Percentiles rank a stretch among this genome's conserved stretches.
phyloP scores from a whole-genome alignment of 2,329 filamentous ascomycete species.

The Didymella pomorum region DNA sequence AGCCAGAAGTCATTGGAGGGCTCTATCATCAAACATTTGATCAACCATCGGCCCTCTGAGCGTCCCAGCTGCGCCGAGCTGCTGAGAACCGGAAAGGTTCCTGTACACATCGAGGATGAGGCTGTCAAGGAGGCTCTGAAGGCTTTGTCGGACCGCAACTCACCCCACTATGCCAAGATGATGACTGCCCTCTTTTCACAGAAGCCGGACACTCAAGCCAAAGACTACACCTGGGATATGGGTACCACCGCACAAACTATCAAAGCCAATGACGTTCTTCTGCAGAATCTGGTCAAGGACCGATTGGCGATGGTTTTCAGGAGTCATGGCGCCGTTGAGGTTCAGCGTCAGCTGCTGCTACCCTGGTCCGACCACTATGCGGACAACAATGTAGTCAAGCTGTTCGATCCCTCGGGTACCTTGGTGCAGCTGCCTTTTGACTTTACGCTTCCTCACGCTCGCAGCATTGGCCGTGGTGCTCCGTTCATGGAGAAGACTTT shows the following conservation, averaged over 20 bases:
- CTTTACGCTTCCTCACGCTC: constrained; percentile 85
- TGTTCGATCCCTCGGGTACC: constrained; percentile 85
- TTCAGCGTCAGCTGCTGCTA: constrained; percentile 76
- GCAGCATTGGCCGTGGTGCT: constrained; percentile 77
- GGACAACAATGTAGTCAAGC: constrained; percentile 72
- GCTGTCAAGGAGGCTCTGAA: constrained; percentile 84
- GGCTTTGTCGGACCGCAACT: constrained; percentile 80
- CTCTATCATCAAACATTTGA: constrained; percentile 78
- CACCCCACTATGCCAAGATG: constrained; percentile 89
- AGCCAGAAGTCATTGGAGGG: constrained; percentile 73
- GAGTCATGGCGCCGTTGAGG: constrained; percentile 87
- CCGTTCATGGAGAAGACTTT: constrained; percentile 77
- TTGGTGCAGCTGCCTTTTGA: constrained; percentile 94
- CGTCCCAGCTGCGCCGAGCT: constrained; percentile 84
- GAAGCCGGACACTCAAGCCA: constrained; percentile 74
- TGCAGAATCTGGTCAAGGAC: constrained; percentile 77
- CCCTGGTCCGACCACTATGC: constrained; percentile 82
- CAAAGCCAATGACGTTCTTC: constrained; percentile 66
- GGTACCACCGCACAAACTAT: constrained; percentile 44
- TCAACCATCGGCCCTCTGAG: constrained; percentile 82
- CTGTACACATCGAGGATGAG: constrained; percentile 91
- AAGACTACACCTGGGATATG: constrained; percentile 68
- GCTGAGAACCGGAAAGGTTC: constrained; percentile 83
- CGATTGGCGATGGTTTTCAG: constrained; percentile 81
- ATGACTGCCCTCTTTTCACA: constrained; percentile 83